Percentiles rank a stretch among this genome's conserved stretches.
Evolutionary conservation across 2,329 filamentous ascomycete species (phyloP).

Genomic region (Aspergillus floridensis): DNA sequence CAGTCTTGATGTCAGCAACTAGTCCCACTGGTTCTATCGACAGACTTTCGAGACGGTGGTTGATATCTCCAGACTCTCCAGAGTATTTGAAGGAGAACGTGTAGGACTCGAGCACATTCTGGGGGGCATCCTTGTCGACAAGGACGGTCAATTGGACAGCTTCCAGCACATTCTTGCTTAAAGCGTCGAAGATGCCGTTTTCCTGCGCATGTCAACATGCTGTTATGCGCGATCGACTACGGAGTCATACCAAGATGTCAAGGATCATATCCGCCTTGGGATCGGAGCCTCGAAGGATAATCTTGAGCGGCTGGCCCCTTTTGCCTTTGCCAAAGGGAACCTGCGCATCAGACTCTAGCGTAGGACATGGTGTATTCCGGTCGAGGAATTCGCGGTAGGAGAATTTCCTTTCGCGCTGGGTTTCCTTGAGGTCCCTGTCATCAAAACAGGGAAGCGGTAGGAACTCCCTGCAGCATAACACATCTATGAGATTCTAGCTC

Average conservation of each 20-base stretch:
- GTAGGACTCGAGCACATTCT: constrained; percentile 50
- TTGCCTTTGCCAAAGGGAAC: constrained; percentile 22
- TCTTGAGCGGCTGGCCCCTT: constrained; percentile 36
- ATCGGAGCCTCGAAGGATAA: constrained; percentile 42
- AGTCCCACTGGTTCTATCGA: constrained; percentile 30
- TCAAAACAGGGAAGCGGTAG: constrained; percentile 36
- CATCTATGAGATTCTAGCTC: constrained; percentile 15
- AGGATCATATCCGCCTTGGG: constrained; percentile 45
- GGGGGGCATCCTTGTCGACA: constrained; percentile 35
- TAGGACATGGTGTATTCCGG: constrained; percentile 10
- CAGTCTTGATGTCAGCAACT: constrained; percentile 35
- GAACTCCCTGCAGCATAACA: constrained; percentile 27
- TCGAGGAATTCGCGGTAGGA: constrained; percentile 31
- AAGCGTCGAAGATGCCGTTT: constrained; percentile 47
- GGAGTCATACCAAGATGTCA: constrained; percentile 45
- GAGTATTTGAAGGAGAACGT: constrained; percentile 50
- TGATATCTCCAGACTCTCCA: constrained; percentile 28
- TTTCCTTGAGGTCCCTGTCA: constrained; percentile 31
- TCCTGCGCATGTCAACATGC: constrained; percentile 42
- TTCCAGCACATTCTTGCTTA: constrained; percentile 43
- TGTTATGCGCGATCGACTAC: neutral
- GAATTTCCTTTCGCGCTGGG: constrained; percentile 22
- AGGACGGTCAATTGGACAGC: constrained; percentile 49
- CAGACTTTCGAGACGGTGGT: constrained; percentile 27
- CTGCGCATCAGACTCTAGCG: constrained; percentile 7